Conservation (phyloP, 2,329 filamentous ascomycete genomes). For the Neofusicoccum laricinum region DNA sequence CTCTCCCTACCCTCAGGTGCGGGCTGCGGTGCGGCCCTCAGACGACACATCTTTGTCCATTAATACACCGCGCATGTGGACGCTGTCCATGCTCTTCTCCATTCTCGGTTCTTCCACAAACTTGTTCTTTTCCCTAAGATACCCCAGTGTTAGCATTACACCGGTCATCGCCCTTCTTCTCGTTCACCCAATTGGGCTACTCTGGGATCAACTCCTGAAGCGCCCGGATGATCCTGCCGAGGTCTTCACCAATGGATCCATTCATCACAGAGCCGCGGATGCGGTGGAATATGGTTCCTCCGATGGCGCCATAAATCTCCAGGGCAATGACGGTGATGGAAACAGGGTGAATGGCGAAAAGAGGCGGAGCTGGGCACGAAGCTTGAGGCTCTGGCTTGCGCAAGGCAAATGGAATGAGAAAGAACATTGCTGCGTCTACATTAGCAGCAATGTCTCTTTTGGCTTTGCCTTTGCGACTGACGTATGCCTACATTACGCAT, state of each 20-base stretch:
- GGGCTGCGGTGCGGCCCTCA: constrained; percentile 72
- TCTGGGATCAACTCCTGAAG: constrained; percentile 75
- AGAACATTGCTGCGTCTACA: constrained; percentile 84
- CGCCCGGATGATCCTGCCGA: constrained; percentile 53
- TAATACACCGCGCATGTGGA: constrained; percentile 86
- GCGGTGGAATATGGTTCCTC: background rate
- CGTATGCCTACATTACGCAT: constrained; percentile 38
- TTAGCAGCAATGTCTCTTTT: constrained; percentile 86
- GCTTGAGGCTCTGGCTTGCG: constrained; percentile 68
- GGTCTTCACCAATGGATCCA: constrained; percentile 57
- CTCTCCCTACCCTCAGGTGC: constrained; percentile 74
- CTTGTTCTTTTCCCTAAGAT: constrained; percentile 84
- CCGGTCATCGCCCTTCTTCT: constrained; percentile 83
- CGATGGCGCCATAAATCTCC: background rate
- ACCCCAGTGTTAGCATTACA: constrained; percentile 85
- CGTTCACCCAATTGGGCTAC: constrained; percentile 75
- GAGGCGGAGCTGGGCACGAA: constrained; percentile 28
- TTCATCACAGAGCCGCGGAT: constrained; percentile 24
- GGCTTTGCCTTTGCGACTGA: constrained; percentile 87
- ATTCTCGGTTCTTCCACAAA: constrained; percentile 80
- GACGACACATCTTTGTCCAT: constrained; percentile 78
- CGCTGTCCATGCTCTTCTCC: constrained; percentile 73
- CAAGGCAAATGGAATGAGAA: constrained; percentile 86
- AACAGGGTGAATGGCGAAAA: background rate
- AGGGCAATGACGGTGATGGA: background rate